A percentile compares a stretch with the other conserved stretches of the same genome.
Evolutionary conservation across 176 grass and related monocot species (phyloP).

Genomic region (Zoysia japonica): DNA sequence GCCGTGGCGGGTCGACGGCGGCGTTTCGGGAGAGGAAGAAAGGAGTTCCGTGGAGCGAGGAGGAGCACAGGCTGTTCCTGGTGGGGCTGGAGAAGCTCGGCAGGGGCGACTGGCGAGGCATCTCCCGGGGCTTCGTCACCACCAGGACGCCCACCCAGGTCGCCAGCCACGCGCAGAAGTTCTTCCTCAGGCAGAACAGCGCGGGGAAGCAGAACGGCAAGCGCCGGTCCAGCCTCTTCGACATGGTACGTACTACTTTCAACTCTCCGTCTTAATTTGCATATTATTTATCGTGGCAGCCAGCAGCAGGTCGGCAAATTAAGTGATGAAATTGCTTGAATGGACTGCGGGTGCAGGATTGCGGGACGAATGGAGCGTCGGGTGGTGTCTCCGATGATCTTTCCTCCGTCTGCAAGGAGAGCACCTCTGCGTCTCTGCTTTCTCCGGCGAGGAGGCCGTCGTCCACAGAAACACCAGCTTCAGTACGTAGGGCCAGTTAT

Average conservation of each 20-base stretch:
- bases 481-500: background rate
- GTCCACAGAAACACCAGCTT: constrained; percentile 9
- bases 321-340: too few relatives aligned
- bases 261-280: too few relatives aligned
- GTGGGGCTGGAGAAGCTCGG: constrained; percentile 66
- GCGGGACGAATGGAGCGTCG: background rate
- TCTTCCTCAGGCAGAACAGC: constrained; percentile 63
- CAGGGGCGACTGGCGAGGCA: constrained; percentile 81
- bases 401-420: background rate
- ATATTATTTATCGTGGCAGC: too few relatives aligned
- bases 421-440: background rate
- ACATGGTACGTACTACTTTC: constrained; percentile 45
- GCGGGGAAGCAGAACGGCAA: constrained; percentile 46
- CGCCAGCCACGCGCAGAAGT: constrained; percentile 83
- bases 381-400: background rate
- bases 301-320: too few relatives aligned
- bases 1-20: background rate
- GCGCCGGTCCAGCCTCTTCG: constrained; percentile 69
- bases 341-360: background rate
- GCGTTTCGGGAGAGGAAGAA: constrained; percentile 56
- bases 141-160: constrained; percentile 76
- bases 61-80: constrained; percentile 73
- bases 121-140: constrained; percentile 69
- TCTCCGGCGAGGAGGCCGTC: background rate
- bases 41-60: constrained; percentile 76